Evolutionary conservation across 2,329 filamentous ascomycete species (phyloP), one percentile per base, ranked within the genome.

Genomic region (Onygena corvina): DNA sequence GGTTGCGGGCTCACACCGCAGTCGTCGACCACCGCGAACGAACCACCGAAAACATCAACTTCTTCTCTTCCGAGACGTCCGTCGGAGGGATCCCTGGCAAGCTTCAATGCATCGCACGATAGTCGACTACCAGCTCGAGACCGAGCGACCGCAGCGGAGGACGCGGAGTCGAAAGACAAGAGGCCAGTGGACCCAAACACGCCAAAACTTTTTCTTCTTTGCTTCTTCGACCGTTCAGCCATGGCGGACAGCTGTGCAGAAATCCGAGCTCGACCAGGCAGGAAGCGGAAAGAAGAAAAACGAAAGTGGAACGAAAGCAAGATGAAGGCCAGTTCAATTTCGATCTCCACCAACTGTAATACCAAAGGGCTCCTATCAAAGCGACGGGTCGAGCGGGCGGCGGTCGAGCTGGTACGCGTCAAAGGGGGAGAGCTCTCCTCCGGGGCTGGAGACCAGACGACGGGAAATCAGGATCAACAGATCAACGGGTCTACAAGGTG

Each of bases 161-260:
- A 46, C 16, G 42, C 29, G 23, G 42, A 46, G 14, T 29, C 42
- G 23, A 46, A 21, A 46, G 42, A 29, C 42, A 46, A 46, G 29
- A 46, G 42, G 23, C 53, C 52, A 27, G 54, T 50, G 18, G 56
- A 57, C 33, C 57, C 52, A 54, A 65, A 61, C 46, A 63, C 53
- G 47, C 60, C 60, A 46, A 65, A 53, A 54, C 62, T 65, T 54
- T 61, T 64, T 54, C 62, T 63, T 40, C 60, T 46, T 54, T 58
- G 36, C 18, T 25, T 33, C 35, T 51, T 49, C 25, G 51, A 9
- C 40, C 38, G 51, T 16, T 59, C 56, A 16, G 57, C 56, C 57
- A 59, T 59, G 52, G 50, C 49, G 54, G 38, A 4, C 21, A 25
- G 8, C 21, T n/a, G 18, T 5, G 31, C 29, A 18, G 30, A 12